These are phyloP conservation scores for Hypoxylon fuscum DNA, from an alignment of 495 filamentous ascomycete species.

Conservation along the genomic window DNA sequence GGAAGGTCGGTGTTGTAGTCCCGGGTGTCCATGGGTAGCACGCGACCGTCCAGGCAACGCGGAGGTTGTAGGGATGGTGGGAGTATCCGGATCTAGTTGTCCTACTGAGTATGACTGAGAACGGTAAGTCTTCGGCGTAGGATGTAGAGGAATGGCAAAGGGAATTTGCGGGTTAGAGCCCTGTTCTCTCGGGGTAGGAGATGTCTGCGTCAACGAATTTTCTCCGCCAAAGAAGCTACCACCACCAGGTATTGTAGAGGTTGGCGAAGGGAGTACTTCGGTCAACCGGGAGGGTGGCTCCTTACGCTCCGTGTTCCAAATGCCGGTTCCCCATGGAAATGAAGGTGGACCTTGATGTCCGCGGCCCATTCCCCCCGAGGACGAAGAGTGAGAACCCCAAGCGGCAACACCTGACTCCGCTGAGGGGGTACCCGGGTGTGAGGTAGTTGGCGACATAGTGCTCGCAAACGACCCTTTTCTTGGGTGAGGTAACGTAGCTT, in stretches of 20 bases:
- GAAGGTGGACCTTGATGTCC: constrained; percentile 63
- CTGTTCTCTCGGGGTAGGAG: constrained; percentile 54
- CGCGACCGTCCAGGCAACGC: constrained; percentile 63
- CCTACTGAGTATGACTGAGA: constrained; percentile 98
- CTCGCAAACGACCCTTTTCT: constrained; percentile 70
- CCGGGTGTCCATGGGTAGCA: constrained; percentile 62
- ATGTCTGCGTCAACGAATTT: constrained; percentile 49
- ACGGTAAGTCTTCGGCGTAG: constrained; percentile 89
- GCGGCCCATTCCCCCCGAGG: constrained; percentile 62
- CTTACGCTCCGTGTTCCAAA: constrained; percentile 81
- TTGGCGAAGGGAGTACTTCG: constrained; percentile 81
- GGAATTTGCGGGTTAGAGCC: constrained; percentile 73
- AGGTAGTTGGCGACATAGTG: constrained; percentile 77
- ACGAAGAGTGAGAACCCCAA: constrained; percentile 69
- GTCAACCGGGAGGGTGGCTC: constrained; percentile 76
- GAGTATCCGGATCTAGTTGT: constrained; percentile 79
- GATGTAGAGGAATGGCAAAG: constrained; percentile 89
- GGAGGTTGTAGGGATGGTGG: constrained; percentile 52
- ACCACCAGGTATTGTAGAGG: constrained; percentile 65
- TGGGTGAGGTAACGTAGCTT: constrained; percentile 50
- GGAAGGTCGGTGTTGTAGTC: constrained; percentile 81
- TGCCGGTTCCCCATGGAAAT: constrained; percentile 78
- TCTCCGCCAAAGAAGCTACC: constrained; percentile 58
- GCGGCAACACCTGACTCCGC: constrained; percentile 66
- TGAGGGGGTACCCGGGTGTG: constrained; percentile 78